Percentiles rank a stretch among this genome's conserved stretches.
phyloP scores from a whole-genome alignment of 805 yeast species.

The Yarrowia phangngaensis region DNA sequence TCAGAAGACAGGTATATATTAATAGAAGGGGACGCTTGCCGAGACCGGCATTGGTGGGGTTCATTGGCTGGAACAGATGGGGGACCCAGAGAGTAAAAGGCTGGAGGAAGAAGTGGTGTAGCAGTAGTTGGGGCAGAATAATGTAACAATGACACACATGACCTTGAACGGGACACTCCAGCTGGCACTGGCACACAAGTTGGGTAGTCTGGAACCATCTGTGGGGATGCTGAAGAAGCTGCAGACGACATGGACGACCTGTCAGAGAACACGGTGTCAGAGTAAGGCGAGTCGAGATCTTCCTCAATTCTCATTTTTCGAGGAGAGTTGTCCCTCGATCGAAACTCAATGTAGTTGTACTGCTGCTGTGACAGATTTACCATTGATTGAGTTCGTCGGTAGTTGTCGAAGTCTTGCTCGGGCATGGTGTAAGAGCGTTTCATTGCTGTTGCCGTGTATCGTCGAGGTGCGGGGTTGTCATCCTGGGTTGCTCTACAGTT shows the following conservation, averaged over 20 bases:
- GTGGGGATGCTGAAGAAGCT: constrained; percentile 24
- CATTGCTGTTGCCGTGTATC: constrained; percentile 11
- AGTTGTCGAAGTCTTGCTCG: constrained; percentile 4
- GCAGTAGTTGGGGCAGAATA: constrained; percentile 2
- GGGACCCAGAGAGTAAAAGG: too few relatives aligned
- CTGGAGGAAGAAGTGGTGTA: constrained; percentile 9
- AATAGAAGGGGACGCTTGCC: too few relatives aligned
- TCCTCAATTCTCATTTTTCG: constrained; percentile 18
- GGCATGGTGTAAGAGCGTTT: constrained; percentile 17
- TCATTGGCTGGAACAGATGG: too few relatives aligned
- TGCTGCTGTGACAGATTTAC: constrained; percentile 8
- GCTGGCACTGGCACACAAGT: constrained; percentile 11
- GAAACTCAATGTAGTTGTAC: too few relatives aligned
- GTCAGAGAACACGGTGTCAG: constrained; percentile 16
- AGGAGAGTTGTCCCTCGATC: constrained; percentile 17
- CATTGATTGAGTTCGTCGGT: constrained; percentile 17
- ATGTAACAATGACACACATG: constrained; percentile 16
- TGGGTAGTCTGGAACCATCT: constrained; percentile 17
- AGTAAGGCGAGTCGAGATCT: constrained; percentile 6
- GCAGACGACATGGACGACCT: constrained; percentile 20
- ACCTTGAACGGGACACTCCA: constrained; percentile 16
- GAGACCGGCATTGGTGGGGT: too few relatives aligned
- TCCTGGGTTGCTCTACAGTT: constrained; percentile 4
- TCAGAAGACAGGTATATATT: too few relatives aligned
- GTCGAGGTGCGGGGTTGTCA: background rate